Evolutionary conservation across 1,284 basidiomycete species (phyloP), one percentile per base, ranked within the genome.

Genomic region (Xerocomus minutiporus): DNA sequence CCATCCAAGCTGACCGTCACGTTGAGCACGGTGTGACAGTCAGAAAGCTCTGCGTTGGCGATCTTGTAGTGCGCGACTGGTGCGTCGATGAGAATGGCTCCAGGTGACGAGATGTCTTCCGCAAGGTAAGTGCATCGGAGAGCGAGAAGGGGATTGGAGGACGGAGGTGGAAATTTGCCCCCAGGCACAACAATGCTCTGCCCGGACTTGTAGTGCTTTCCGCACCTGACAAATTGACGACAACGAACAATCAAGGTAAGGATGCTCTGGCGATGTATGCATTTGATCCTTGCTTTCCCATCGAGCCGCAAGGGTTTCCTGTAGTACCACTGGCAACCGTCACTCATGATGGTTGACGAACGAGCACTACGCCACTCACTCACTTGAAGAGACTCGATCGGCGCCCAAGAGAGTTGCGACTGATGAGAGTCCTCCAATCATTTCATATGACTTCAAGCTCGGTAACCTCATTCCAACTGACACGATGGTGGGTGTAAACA

Each of bases 81-180:
- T 0, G 63, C 31, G 15, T 70, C 66, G 38, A 71, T 57, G 39
- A 71, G 49, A 35, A 71, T 45, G 31, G 48, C 49, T 31, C 59
- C 64, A 3, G 58, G 56, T 1, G 51, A 57, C 17, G 9, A 35
- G 28, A 54, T 34, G 28, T 70, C 66, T 44, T 66, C 66, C 35
- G 52, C 68, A 31, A 68, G 65, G 51, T 71, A 69, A 3, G 65
- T 57, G 35, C 69, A 68, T 0, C 56, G 64, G 32, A 68, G 53
- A 8, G 69, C 67, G 25, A 68, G 67, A 31, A 71, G 59, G 7
- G 67, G 5, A 1, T 58, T 40, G 0, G 55, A 32, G 23, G 56
- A 28, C 1, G 64, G 59, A 1, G 48, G 35, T 1, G 52, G 58
- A 43, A 71, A 70, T 26, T 69, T 60, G 9, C 68, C 66, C 8